These are phyloP conservation scores for Fusarium nisikadoi DNA, from an alignment of 2,329 filamentous ascomycete species.

Conservation along the genomic window DNA sequence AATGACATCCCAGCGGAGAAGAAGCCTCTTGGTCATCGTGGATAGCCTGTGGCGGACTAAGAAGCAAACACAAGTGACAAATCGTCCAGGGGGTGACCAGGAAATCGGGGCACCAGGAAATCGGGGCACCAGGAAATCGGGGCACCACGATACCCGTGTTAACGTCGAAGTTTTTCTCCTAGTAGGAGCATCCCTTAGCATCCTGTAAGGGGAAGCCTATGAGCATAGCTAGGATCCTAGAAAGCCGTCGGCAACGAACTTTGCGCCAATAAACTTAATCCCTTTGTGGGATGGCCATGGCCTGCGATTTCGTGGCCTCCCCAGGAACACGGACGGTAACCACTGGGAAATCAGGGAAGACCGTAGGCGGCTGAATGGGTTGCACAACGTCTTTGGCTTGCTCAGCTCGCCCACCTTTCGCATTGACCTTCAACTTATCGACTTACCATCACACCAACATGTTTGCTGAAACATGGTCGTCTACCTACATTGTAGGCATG, in stretches of 20 bases:
- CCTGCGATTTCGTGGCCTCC: not conserved
- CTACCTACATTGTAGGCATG: constrained; percentile 15
- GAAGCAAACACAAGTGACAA: not conserved
- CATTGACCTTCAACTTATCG: constrained; percentile 1
- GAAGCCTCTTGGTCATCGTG: constrained; percentile 18
- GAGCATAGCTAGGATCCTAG: not conserved
- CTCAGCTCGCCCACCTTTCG: constrained; percentile 11
- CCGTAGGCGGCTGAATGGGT: constrained; percentile 1
- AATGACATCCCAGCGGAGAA: constrained; percentile 12
- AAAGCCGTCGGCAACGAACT: constrained; percentile 25
- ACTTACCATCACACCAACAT: constrained; percentile 9
- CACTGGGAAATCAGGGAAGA: not conserved
- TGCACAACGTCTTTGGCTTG: not conserved
- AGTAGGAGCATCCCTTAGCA: constrained; percentile 9
- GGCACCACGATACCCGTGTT: constrained; percentile 10
- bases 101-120: not conserved
- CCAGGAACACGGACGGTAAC: constrained; percentile 10
- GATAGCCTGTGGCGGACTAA: constrained; percentile 16
- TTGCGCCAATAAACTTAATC: constrained; percentile 9
- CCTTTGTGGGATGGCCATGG: not conserved
- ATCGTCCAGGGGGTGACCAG: constrained; percentile 9
- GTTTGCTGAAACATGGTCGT: not conserved
- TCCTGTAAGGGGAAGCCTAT: constrained; percentile 12
- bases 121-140: not conserved
- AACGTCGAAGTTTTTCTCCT: constrained; percentile 11